These are phyloP conservation scores for Hura crepitans DNA, from an alignment of 441 rosid genomes.

Conservation along the genomic window DNA sequence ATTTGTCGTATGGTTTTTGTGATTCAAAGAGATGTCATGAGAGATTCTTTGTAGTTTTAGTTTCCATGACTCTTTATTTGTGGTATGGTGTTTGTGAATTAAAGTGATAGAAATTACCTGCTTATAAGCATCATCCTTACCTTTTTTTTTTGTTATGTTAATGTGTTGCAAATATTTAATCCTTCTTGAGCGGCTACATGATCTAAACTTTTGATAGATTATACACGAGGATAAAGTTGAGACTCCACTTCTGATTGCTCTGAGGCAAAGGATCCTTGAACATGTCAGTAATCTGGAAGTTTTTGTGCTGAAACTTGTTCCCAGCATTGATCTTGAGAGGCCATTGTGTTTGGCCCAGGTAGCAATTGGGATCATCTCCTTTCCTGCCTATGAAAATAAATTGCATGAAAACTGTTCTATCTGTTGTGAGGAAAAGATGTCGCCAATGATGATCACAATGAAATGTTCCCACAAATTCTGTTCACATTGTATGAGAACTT, in stretches of 20 bases:
- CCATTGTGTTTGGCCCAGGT: conserved; percentile 65
- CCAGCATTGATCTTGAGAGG: conserved; percentile 47
- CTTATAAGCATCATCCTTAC: not conserved
- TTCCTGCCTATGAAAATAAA: conserved; percentile 35
- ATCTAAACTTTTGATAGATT: conserved; percentile 45
- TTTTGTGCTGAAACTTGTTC: conserved; percentile 61
- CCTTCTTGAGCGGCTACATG: conserved; percentile 10
- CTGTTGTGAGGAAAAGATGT: conserved; percentile 76
- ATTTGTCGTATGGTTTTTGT: not conserved
- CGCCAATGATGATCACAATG: conserved; percentile 66
- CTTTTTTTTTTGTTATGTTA: not conserved
- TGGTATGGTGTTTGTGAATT: not conserved
- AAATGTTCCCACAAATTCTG: conserved; percentile 91
- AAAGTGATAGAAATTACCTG: not conserved
- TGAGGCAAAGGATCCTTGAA: conserved; percentile 71
- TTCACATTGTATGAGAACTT: conserved; percentile 85
- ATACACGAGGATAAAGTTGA: conserved; percentile 51
- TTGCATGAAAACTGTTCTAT: conserved; percentile 60
- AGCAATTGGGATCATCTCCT: conserved; percentile 76
- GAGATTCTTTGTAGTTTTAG: not conserved
- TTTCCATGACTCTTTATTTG: not conserved
- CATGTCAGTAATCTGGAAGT: conserved; percentile 53
- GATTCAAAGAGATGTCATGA: not conserved
- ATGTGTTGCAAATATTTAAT: not conserved
- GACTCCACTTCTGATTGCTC: conserved; percentile 60